Conservation (phyloP, 1,284 basidiomycete species). For the Polyporus tsugae region DNA sequence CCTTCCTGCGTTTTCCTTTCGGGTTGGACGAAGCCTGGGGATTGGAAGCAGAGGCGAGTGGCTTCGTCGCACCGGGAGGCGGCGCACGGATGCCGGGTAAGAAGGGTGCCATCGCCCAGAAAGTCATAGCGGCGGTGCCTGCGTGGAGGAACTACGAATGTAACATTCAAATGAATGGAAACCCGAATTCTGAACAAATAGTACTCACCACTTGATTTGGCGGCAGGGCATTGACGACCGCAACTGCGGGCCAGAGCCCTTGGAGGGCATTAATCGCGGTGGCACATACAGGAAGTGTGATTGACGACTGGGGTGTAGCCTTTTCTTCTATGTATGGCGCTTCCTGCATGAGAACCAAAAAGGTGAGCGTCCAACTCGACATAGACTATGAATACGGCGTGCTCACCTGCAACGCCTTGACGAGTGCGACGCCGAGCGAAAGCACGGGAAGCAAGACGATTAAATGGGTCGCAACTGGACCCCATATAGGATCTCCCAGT, state of each 20-base stretch:
- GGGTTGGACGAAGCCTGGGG: conserved; percentile 17
- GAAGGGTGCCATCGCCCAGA: conserved; percentile 34
- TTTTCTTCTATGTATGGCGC: conserved; percentile 29
- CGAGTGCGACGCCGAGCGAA: conserved; percentile 54
- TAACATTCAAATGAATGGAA: conserved; percentile 4
- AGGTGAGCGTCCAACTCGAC: not conserved
- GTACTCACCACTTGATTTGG: conserved; percentile 35
- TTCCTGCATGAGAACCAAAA: conserved; percentile 19
- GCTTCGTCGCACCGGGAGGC: not conserved
- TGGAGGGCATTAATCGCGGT: conserved; percentile 41
- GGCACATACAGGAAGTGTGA: conserved; percentile 41
- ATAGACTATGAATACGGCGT: too few species aligned
- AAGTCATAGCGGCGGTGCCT: conserved; percentile 23
- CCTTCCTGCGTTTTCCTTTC: conserved; percentile 30
- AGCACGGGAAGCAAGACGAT: conserved; percentile 63
- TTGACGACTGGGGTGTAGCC: conserved; percentile 35
- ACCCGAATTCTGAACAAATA: not conserved
- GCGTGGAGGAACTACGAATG: conserved; percentile 29
- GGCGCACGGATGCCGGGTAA: conserved; percentile 22
- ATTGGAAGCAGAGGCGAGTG: conserved; percentile 2
- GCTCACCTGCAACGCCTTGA: conserved; percentile 54
- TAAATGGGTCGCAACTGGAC: conserved; percentile 65
- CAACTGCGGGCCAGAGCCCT: conserved; percentile 40
- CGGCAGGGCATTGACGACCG: conserved; percentile 25
- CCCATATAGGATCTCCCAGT: conserved; percentile 58